Evolutionary conservation across 306 rosid genomes (phyloP), one percentile per base, ranked within the genome.

Genomic region (Acacia crassicarpa): DNA sequence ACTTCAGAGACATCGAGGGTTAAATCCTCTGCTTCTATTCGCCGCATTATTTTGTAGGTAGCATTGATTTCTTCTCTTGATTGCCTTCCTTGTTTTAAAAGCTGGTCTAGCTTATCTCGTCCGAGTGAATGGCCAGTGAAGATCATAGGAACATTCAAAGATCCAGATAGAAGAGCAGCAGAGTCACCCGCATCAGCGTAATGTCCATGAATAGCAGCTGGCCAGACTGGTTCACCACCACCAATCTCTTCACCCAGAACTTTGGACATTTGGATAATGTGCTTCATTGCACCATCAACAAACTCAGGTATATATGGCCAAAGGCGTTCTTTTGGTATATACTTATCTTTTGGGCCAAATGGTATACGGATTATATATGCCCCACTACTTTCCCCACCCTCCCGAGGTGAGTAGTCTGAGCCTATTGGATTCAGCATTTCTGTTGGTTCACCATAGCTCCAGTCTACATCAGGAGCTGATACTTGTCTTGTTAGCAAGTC

Each of bases 151-250:
- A 95, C 98, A 84, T 95, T 95, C 78, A 95, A 85, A 45, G 97
- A 95, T 33, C 99, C 99, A 27, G 96, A 92, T 19, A 95, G 82
- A 81, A 95, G 96, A 51, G 99, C 96, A 56, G 95, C 91, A 82
- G 99, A 95, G 81, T 95, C 99, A 67, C 99, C 99, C 0, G 99
- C 99, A 95, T 95, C 99, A n/a, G 99, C 99, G 85, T 95, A 95
- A 88, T 95, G 99, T 59, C 99, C 99, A 30, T 95, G 99, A 81
- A 95, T 91, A 58, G 98, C 95, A 85, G 85, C 92, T 6, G 99
- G 98, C 97, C 99, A 93, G 83, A 95, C 89, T 33, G 98, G 91
- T 77, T 83, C 90, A 71, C 92, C 98, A 30, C 81, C 81, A 66
- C 97, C 91, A 74, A 90, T 83, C 83, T 95, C 97, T 81, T 95